Evolutionary conservation across 2,329 filamentous ascomycete species (phyloP).

Genomic region (Colletotrichum camelliae): DNA sequence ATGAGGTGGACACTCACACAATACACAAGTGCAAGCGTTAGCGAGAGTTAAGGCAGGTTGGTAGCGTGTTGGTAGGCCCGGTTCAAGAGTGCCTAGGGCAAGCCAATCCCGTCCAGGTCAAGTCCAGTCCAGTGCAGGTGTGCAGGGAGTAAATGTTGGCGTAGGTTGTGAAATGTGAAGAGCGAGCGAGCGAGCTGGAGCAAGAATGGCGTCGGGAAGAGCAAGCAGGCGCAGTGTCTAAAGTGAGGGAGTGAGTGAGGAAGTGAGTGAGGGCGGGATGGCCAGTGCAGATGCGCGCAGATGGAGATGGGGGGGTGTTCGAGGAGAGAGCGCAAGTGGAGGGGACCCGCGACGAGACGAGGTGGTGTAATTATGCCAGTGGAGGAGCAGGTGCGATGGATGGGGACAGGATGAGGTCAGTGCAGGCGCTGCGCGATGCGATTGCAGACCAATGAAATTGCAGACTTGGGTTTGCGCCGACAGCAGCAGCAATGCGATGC

Average conservation of each 20-base stretch:
- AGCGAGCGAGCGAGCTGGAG: neutral
- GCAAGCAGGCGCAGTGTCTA: neutral
- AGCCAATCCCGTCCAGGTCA: neutral
- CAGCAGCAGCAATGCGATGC: neutral
- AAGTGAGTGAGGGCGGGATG: neutral
- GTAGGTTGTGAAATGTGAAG: neutral
- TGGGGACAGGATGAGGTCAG: slow-evolving; percentile 10
- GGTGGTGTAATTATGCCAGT: slow-evolving; percentile 7
- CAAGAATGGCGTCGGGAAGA: neutral
- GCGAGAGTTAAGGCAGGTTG: neutral
- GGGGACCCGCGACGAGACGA: neutral
- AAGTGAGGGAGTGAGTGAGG: neutral
- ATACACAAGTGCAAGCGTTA: neutral
- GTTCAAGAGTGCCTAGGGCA: neutral
- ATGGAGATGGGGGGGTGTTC: neutral
- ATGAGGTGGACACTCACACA: neutral
- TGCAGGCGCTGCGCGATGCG: neutral
- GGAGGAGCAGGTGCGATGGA: neutral
- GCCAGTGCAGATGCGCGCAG: neutral
- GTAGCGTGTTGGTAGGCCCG: neutral
- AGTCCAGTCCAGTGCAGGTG: neutral
- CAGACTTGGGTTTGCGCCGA: neutral
- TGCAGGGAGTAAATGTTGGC: neutral
- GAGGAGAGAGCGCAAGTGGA: neutral
- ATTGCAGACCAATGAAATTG: neutral